Evolutionary conservation across 805 yeast genomes (phyloP), one percentile per base, ranked within the genome.

Genomic region (Gaillardinia entomophila): DNA sequence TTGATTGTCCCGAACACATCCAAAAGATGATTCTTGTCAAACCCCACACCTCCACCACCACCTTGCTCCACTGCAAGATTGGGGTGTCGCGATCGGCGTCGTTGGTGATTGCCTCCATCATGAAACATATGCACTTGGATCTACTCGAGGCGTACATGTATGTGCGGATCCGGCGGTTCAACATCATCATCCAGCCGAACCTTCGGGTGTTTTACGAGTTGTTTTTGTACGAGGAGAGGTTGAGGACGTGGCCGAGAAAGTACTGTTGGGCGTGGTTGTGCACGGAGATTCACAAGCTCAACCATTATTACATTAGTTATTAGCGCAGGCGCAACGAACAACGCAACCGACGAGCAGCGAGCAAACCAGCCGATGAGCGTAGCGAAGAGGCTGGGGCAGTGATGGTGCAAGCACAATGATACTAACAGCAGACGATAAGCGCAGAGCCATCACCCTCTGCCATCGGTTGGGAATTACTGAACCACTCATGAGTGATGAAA

Each of bases 61-160:
- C 60, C 1, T 39, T 64, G 34, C 52, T 60, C 12, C 69, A 64
- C 39, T 64, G 71, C 40, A 51, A 58, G 17, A 63, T 64, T 27
- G 71, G 71, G 0, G 71, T 64, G 12, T 60, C 67, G 4, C 45
- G 71, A 23, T 61, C 66, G n/a, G 71, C 68, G 4, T 52, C 68
- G 10, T 53, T 64, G 27, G 57, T 62, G 4, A 53, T 64, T 28
- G 68, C 69, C 2, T 53, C 57, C 32, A 49, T 62, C 23, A 64
- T 64, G 69, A 51, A 56, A 29, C 48, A 53, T 26, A 48, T 48
- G 28, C 42, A 45, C 17, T 40, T 61, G 32, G 48, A 47, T 29
- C 45, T 64, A 26, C 45, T 62, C 17, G 48, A 55, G 19, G 62
- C 67, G 18, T 64, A 63, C 38, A 46, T 64, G 49, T 54, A 46